Evolutionary conservation across 148 eudicot genomes (phyloP).

Genomic region (Heliosperma pusillum): DNA sequence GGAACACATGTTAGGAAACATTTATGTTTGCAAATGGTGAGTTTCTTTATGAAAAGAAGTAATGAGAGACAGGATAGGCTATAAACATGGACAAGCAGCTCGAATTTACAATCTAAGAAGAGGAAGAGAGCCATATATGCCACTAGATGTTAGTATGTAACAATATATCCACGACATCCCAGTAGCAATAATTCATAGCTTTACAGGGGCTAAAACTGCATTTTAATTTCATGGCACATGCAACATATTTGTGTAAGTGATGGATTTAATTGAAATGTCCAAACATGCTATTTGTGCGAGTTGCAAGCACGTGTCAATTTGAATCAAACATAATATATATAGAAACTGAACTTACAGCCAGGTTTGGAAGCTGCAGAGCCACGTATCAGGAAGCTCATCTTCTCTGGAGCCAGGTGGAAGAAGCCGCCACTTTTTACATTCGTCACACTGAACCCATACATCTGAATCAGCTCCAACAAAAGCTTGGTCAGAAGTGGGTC

Average conservation of each 20-base stretch:
- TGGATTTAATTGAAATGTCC: background rate
- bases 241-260: background rate
- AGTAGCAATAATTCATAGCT: background rate
- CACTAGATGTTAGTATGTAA: background rate
- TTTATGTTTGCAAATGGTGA: background rate
- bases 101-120: background rate
- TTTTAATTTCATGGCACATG: background rate
- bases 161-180: background rate
- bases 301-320: background rate
- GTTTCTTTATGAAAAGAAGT: background rate
- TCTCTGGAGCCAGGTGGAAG: constrained; percentile 75
- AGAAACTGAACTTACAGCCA: constrained; percentile 80
- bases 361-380: constrained; percentile 77
- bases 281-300: background rate
- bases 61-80: background rate
- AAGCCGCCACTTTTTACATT: constrained; percentile 83
- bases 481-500: constrained; percentile 46
- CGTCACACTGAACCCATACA: constrained; percentile 89
- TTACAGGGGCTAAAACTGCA: background rate
- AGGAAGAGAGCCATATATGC: background rate
- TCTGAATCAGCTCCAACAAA: constrained; percentile 36
- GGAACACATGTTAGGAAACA: background rate
- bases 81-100: background rate
- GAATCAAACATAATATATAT: background rate
- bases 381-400: constrained; percentile 70